A percentile compares a stretch with the other conserved stretches of the same genome.
phyloP scores from a whole-genome alignment of 768 basidiomycete species.

The Pulveroboletus frians region DNA sequence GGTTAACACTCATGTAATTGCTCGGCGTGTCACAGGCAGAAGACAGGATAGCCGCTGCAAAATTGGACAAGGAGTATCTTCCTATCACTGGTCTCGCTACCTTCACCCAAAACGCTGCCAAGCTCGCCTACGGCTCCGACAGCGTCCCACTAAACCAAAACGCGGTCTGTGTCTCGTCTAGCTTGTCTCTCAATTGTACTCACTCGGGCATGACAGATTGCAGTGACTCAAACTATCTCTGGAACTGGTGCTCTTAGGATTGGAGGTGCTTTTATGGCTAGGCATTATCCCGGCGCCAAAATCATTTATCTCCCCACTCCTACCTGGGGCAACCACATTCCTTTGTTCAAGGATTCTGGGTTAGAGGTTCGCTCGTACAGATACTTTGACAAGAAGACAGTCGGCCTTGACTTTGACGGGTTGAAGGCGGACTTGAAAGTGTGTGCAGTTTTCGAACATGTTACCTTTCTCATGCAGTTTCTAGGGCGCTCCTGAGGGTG shows the following conservation, averaged over 20 bases:
- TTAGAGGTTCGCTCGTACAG: slow-evolving; percentile 89
- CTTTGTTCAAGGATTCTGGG: slow-evolving; percentile 90
- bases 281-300: slow-evolving; percentile 83
- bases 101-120: slow-evolving; percentile 82
- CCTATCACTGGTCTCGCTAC: slow-evolving; percentile 87
- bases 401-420: slow-evolving; percentile 88
- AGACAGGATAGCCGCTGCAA: slow-evolving; percentile 55
- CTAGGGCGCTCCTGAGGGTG: slow-evolving; percentile 65
- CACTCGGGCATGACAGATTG: slow-evolving; percentile 46
- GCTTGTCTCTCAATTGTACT: background rate
- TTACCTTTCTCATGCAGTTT: slow-evolving; percentile 9
- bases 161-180: slow-evolving; percentile 48
- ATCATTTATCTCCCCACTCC: slow-evolving; percentile 88
- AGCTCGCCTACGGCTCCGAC: slow-evolving; percentile 87
- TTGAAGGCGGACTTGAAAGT: slow-evolving; percentile 85
- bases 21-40: slow-evolving; percentile 54
- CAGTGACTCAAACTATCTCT: slow-evolving; percentile 90
- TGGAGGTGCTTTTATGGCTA: slow-evolving; percentile 86
- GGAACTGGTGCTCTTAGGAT: slow-evolving; percentile 97
- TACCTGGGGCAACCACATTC: slow-evolving; percentile 97
- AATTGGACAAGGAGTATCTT: slow-evolving; percentile 91
- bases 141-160: slow-evolving; percentile 66
- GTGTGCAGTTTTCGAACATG: slow-evolving; percentile 18
- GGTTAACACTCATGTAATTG: background rate
- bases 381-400: slow-evolving; percentile 90